Evolutionary conservation across 148 eudicot species (phyloP), one percentile per base, ranked within the genome.

Genomic region (Chenopodium berlandieri): DNA sequence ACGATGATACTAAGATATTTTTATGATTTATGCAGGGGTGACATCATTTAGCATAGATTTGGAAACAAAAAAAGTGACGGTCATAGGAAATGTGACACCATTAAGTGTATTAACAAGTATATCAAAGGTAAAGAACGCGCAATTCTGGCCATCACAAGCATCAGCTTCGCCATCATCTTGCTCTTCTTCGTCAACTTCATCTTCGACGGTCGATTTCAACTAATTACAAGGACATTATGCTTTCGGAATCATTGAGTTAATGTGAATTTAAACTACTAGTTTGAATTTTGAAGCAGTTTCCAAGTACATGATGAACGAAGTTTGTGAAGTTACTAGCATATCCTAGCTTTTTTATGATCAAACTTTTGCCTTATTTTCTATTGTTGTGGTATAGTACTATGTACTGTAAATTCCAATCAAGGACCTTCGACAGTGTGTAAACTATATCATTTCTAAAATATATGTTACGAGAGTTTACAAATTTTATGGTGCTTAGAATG

Each of bases 61-160:
- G 78, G 94, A 79, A 31, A 82, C 88, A 23, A 95, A 95, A 82
- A 95, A 93, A 79, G 98, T 95, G 83, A 95, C 90, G 1, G 84
- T 95, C 27, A 79, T 82, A 0, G 98, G 98, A 66, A 84, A 91
- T 14, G 89, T 95, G 78, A 93, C 92, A 0, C 97, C 97, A 16
- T 63, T 86, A 30, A 88, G 83, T 9, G 94, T 95, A 46, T 84
- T 95, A 69, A 81, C 91, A 69, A 93, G 96, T 84, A 82, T 95
- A 75, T 90, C 98, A 0, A 95, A 86, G 88, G 97, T 95, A 75
- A 95, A 95, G 83, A 86, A 90, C 31, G 98, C 97, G 2, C 93
- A 93, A 63, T 88, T 93, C 71, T 95, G 98, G 98, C 89, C 93
- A 64, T 91, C 93, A 72, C 86, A 92, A 63, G 54, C 89, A 14